Conservation (phyloP, 805 yeast genomes). For the Lipomyces oligophaga region DNA sequence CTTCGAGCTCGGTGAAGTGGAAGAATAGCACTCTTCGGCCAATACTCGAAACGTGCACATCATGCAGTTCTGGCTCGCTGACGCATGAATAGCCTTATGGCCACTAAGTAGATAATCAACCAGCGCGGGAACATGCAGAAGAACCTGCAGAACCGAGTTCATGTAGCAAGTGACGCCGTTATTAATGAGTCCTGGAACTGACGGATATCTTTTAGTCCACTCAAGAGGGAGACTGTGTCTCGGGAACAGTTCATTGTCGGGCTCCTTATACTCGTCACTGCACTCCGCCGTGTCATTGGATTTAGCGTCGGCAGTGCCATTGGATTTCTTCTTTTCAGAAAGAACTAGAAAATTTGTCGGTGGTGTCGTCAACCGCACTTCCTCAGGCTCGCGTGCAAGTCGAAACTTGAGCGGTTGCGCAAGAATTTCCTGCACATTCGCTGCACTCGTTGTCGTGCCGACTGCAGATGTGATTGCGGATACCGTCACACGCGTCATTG, state of each 20-base stretch:
- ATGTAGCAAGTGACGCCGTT: conserved; percentile 96
- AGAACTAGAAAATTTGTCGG: conserved; percentile 19
- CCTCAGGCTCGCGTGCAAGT: conserved; percentile 21
- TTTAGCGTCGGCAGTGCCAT: conserved; percentile 1
- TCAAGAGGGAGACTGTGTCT: conserved; percentile 9
- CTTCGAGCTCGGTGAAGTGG: background rate
- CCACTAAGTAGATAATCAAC: conserved; percentile 76
- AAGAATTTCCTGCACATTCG: conserved; percentile 17
- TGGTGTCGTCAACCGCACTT: conserved; percentile 12
- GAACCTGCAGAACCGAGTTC: conserved; percentile 88
- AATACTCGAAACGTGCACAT: conserved; percentile 26
- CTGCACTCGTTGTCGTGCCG: conserved; percentile 6
- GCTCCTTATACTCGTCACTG: conserved; percentile 14
- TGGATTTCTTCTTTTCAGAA: background rate
- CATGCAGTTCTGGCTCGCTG: conserved; percentile 17
- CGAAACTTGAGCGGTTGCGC: conserved; percentile 21
- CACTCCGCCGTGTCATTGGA: conserved; percentile 2
- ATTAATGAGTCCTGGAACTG: conserved; percentile 62
- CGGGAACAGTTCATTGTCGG: conserved; percentile 15
- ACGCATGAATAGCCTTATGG: conserved; percentile 48
- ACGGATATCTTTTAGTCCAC: conserved; percentile 15
- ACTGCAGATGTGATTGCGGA: conserved; percentile 25
- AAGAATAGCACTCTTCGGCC: conserved; percentile 23
- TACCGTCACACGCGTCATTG: conserved; percentile 19
- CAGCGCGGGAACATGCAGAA: conserved; percentile 87